Conservation (phyloP, 2,329 filamentous ascomycete species). For the Phaeophleospora eucalypticola region DNA sequence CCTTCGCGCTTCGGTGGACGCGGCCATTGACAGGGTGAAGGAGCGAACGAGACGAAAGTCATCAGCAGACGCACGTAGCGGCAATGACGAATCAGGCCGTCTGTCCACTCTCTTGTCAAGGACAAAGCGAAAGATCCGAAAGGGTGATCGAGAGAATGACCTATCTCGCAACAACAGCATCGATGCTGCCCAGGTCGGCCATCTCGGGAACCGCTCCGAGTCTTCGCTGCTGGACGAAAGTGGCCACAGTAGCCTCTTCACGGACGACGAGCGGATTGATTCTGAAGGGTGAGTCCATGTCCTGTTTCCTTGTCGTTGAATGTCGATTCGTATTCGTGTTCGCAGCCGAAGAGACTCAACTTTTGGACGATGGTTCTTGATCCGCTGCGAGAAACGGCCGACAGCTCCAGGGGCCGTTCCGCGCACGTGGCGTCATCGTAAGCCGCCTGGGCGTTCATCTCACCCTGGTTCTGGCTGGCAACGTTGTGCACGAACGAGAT, state of each 20-base stretch:
- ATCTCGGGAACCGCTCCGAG: constrained; percentile 22
- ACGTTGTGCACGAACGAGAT: no score
- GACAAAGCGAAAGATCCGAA: constrained; percentile 27
- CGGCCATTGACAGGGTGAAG: constrained; percentile 38
- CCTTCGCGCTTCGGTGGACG: constrained; percentile 36
- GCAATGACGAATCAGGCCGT: constrained; percentile 40
- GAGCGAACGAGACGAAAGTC: constrained; percentile 34
- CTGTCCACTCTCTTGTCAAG: constrained; percentile 47
- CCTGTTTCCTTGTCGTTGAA: background rate
- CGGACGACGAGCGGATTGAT: constrained; percentile 49
- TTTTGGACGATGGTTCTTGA: no score
- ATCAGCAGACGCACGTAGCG: constrained; percentile 38
- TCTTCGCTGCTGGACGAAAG: constrained; percentile 41
- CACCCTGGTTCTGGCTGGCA: no score
- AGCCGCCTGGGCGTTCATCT: no score
- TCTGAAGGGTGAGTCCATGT: constrained; percentile 30
- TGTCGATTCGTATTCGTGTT: background rate
- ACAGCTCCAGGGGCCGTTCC: no score
- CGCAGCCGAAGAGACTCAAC: background rate
- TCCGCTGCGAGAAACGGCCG: no score
- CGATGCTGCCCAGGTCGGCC: constrained; percentile 28
- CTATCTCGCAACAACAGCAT: constrained; percentile 31
- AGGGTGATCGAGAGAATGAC: constrained; percentile 7
- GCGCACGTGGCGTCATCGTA: no score
- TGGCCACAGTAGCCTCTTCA: constrained; percentile 47